phyloP scores from a whole-genome alignment of 352 stramenopile genomes.

The Phytophthora brassicae region DNA sequence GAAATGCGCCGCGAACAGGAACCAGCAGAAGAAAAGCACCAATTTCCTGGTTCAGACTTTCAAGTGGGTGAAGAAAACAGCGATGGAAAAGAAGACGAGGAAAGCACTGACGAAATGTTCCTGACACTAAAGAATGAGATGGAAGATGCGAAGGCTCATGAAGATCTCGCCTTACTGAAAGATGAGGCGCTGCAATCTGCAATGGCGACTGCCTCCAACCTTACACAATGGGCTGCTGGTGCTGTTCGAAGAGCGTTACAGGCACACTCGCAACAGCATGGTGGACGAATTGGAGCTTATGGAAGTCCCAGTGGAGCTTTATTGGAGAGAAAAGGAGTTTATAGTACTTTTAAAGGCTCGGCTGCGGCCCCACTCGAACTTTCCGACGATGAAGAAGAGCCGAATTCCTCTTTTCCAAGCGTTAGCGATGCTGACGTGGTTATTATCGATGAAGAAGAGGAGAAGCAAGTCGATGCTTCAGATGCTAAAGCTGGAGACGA shows the following conservation, averaged over 20 bases:
- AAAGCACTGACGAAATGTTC: conserved; percentile 48
- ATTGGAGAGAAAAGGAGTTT: not conserved
- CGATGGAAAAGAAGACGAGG: conserved; percentile 13
- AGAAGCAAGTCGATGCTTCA: not conserved
- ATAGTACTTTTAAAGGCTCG: conserved; percentile 4
- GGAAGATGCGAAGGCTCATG: conserved; percentile 69
- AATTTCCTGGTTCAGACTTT: not conserved
- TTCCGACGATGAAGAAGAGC: conserved; percentile 21
- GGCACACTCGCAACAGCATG: conserved; percentile 59
- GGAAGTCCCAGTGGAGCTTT: conserved; percentile 8
- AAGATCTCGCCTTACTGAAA: conserved; percentile 61
- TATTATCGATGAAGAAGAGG: conserved; percentile 36
- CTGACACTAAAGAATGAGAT: conserved; percentile 65
- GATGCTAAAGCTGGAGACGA: conserved; percentile 12
- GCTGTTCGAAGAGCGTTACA: conserved; percentile 71
- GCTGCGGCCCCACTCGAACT: conserved; percentile 16
- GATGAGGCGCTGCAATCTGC: conserved; percentile 77
- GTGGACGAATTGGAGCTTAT: conserved; percentile 11
- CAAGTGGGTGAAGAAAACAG: conserved; percentile 1
- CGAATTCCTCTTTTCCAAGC: not conserved
- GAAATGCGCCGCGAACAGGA: not conserved
- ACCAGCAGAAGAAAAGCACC: conserved; percentile 3
- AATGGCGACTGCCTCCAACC: conserved; percentile 80
- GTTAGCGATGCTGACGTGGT: conserved; percentile 12
- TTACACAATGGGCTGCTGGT: conserved; percentile 87